These are phyloP conservation scores for Scedosporium aurantiacum DNA, from an alignment of 2,329 filamentous ascomycete genomes.

Conservation along the genomic window DNA sequence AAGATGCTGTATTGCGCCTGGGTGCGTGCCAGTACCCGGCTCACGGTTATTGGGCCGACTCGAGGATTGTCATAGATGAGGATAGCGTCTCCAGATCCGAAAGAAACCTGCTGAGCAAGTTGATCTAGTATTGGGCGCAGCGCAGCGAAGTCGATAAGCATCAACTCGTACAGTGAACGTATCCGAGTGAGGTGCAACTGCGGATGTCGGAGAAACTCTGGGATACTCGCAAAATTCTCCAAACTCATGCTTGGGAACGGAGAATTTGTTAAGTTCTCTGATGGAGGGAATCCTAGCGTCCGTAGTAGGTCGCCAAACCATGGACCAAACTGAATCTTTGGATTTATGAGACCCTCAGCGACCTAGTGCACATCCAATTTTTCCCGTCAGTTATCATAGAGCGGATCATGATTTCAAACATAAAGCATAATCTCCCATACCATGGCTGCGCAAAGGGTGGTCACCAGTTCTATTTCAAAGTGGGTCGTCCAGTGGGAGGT, in stretches of 20 bases:
- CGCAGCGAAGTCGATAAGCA: not conserved
- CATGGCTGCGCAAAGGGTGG: constrained; percentile 20
- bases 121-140: not conserved
- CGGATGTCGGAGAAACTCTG: not conserved
- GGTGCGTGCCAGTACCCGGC: not conserved
- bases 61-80: not conserved
- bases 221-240: not conserved
- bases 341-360: not conserved
- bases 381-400: not conserved
- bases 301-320: not conserved
- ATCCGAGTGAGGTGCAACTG: not conserved
- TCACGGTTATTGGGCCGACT: not conserved
- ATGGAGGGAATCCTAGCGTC: not conserved
- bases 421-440: constrained; percentile 11
- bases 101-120: not conserved
- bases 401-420: too few species aligned
- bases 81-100: not conserved
- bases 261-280: not conserved
- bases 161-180: not conserved
- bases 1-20: not conserved
- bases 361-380: not conserved
- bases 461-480: constrained; percentile 18
- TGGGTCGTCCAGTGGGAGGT: constrained; percentile 14
- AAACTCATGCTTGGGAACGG: not conserved
- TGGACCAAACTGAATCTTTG: not conserved